Base-by-base conservation (phyloP, 164 flowering plant genomes). In the Santalum album region DNA sequence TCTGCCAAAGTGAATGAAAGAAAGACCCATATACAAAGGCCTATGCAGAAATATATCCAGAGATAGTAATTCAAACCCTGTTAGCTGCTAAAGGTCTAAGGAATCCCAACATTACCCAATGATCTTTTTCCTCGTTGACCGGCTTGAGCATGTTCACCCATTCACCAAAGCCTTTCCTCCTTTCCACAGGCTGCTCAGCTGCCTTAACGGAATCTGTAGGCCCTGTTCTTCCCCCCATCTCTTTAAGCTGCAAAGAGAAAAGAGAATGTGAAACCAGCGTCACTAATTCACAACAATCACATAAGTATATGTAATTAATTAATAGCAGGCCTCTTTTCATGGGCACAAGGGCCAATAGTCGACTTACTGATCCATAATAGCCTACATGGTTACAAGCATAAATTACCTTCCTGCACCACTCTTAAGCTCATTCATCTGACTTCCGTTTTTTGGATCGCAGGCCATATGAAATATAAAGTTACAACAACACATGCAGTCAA, bases 41-140 rank as follows among this genome's bases (percentile, higher is more conserved):
- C 12, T 1, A 18, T n/a, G 5, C 2, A 16, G 7, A 42, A 42
- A 1, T 42, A 29, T 29, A 29, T 29, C 9, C 34, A 29, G 34
- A 29, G 29, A 14, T 15, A 34, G 9, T 1, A 4, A 38, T 3
- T n/a, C 38, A 16, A 49, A 18, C 17, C 16, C 4, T 25, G 25
- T 17, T 36, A 24, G 7, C 10, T 54, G 9, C 3, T 21, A 48
- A 27, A 20, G 22, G 2, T 1, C 11, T 11, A 43, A 7, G 25
- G 23, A 45, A 42, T 10, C 21, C 19, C 6, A 49, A 32, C 27
- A 60, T 62, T 78, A 91, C 98, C 98, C 98, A 91, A 68, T 91
- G 96, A 75, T 92, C 98, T 65, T 89, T 92, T 78, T 92, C 98
- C 70, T 81, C 98, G 54, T 78, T 89, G 23, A 53, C 83, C 54